A percentile compares a stretch with the other conserved stretches of the same genome.
These are phyloP conservation scores for Thalassiosira mediterranea DNA, from an alignment of 352 stramenopile genomes.

Conservation along the genomic window DNA sequence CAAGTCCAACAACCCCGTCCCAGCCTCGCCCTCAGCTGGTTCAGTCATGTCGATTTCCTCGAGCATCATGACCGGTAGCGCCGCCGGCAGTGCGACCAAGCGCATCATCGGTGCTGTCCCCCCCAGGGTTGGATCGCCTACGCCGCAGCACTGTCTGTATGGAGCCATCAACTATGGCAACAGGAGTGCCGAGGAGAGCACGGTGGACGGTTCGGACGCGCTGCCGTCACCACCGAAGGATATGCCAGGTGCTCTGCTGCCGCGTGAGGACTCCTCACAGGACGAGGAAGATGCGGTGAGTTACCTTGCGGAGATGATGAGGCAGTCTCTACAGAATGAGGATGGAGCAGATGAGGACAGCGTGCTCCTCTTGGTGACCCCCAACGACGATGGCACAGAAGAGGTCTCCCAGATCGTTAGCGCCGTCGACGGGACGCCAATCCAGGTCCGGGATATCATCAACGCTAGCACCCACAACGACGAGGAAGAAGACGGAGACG, in stretches of 20 bases:
- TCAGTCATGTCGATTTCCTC: slow-evolving; percentile 47
- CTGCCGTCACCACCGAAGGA: slow-evolving; percentile 26
- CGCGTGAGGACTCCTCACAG: not conserved
- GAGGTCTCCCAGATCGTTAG: slow-evolving; percentile 22
- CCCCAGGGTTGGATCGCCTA: slow-evolving; percentile 3
- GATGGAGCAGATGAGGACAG: slow-evolving; percentile 32
- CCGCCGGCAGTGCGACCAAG: slow-evolving; percentile 5
- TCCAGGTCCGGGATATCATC: slow-evolving; percentile 16
- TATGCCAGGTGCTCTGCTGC: not conserved
- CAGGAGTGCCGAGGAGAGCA: slow-evolving; percentile 14
- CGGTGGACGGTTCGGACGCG: slow-evolving; percentile 19
- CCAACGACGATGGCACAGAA: slow-evolving; percentile 32
- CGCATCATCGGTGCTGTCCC: slow-evolving; percentile 41
- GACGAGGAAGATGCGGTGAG: slow-evolving; percentile 47
- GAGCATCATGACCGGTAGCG: slow-evolving; percentile 37
- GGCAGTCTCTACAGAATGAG: not conserved
- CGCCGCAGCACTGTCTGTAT: slow-evolving; percentile 6
- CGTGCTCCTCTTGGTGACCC: slow-evolving; percentile 36
- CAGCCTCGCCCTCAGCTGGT: slow-evolving; percentile 22
- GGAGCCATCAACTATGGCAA: slow-evolving; percentile 44
- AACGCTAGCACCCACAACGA: not conserved
- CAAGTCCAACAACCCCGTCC: slow-evolving; percentile 3
- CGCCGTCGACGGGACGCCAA: slow-evolving; percentile 22
- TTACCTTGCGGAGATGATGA: slow-evolving; percentile 47
- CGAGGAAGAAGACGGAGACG: slow-evolving; percentile 1